Evolutionary conservation across 164 flowering plant genomes (phyloP).

Genomic region (Vitis vinifera): ASM3070453v1 NC_081808.1:6182001-6182500

Average conservation of each 20-base stretch:
- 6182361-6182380: slow-evolving; percentile 99
- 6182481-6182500: slow-evolving; percentile 94
- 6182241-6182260: not conserved
- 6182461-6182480: slow-evolving; percentile 93
- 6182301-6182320: slow-evolving; percentile 77
- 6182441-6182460: slow-evolving; percentile 16
- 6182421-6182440: not conserved
- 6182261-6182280: not conserved
- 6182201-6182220: too few species aligned
- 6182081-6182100: too few species aligned
- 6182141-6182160: too few species aligned
- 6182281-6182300: slow-evolving; percentile 56
- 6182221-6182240: too few species aligned
- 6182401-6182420: not conserved
- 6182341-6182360: slow-evolving; percentile 80
- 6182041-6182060: too few species aligned
- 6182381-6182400: slow-evolving; percentile 2
- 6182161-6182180: too few species aligned
- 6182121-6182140: too few species aligned
- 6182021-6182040: too few species aligned
- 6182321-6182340: slow-evolving; percentile 72
- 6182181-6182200: too few species aligned
- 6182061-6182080: too few species aligned
- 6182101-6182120: too few species aligned
- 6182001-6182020: too few species aligned